Base-by-base conservation (phyloP, 306 rosid genomes). In the Lathyrus aphaca region DNA sequence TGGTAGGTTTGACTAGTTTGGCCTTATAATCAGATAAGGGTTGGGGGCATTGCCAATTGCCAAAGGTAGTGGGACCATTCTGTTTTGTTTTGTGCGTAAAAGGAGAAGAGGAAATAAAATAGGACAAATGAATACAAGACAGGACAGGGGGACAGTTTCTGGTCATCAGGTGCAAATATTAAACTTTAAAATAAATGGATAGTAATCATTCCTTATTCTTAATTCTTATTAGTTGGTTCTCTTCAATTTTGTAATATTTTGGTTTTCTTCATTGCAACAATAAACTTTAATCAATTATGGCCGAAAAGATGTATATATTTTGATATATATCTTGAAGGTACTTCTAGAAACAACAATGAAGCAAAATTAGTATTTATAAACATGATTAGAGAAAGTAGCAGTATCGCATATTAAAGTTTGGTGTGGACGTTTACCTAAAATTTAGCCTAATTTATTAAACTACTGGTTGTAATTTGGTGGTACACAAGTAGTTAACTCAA, bases 61-160 rank as follows among this genome's bases (percentile, higher is more conserved):
- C 13, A 48, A 49, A 71, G 63, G 64, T 1, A 2, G 65, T 59
- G 78, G 82, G 53, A 4, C 82, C 78, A 71, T 4, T 1, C 6
- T n/a, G 10, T 38, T 63, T 45, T 72, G 75, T 72, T 66, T 66
- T 49, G 70, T 5, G 51, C 15, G 9, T 29, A 19, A 18, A 27
- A 56, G 38, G 38, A 39, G 32, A 64, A 27, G 68, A 46, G 6
- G 25, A 39, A 32, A 19, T 6, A 37, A 11, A 61, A 39, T 35
- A 37, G 15, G 72, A 64, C 73, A 45, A 9, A 9, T 55, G 8
- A 18, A 71, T 44, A 44, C 43, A 35, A 55, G 15, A 64, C 77
- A 50, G 7, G 48, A 71, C 73, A 56, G 73, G 74, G 76, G 48
- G 77, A 78, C 82, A 78, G 10, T 56, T 64, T 72, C 78, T 58